Evolutionary conservation across 176 grass and related monocot species (phyloP).

Genomic region (Oryza coarctata): DNA sequence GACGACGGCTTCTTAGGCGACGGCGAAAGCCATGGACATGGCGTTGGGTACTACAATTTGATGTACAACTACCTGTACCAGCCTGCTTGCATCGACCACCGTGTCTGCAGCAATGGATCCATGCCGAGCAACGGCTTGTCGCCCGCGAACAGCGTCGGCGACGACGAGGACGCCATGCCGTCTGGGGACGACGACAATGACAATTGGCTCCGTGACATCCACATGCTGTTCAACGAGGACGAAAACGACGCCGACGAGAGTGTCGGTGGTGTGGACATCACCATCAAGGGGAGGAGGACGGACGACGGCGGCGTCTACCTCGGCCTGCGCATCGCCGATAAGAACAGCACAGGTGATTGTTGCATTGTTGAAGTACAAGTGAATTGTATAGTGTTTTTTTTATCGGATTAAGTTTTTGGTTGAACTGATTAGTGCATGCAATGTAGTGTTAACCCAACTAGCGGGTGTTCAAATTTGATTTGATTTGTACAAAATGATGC

Average conservation of each 20-base stretch:
- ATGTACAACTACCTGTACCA: slow-evolving; percentile 39
- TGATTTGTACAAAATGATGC: not conserved
- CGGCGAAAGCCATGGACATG: not conserved
- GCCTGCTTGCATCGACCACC: slow-evolving; percentile 21
- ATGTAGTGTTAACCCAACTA: too few relatives aligned
- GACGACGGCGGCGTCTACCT: slow-evolving; percentile 68
- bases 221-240: slow-evolving; percentile 61
- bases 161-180: not conserved
- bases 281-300: slow-evolving; percentile 63
- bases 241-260: slow-evolving; percentile 40
- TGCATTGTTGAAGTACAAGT: not conserved
- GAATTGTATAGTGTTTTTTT: not conserved
- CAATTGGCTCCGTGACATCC: slow-evolving; percentile 43
- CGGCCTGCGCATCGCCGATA: slow-evolving; percentile 62
- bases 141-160: slow-evolving; percentile 1
- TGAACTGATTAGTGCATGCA: not conserved
- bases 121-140: slow-evolving; percentile 34
- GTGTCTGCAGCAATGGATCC: slow-evolving; percentile 15
- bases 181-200: slow-evolving; percentile 20
- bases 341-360: slow-evolving; percentile 36
- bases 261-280: slow-evolving; percentile 50
- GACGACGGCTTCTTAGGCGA: not conserved
- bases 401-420: not conserved
- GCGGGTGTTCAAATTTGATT: not conserved
- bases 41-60: not conserved